phyloP scores from a whole-genome alignment of 1,139 yeast species.

The Nakaseomyces nivariensis region DNA sequence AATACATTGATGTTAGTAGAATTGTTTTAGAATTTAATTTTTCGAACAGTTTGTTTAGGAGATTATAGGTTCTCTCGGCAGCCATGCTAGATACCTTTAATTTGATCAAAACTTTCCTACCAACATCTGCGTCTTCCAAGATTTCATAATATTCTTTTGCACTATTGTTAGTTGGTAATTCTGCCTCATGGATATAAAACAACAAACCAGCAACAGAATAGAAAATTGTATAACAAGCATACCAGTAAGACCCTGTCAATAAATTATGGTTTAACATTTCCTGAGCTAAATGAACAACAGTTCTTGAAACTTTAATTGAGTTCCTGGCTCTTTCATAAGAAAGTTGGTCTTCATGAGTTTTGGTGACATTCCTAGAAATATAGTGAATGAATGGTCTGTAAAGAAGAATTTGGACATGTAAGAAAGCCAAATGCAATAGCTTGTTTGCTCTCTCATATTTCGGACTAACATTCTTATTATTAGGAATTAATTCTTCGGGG shows the following conservation, averaged over 20 bases:
- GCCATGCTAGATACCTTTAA: conserved; percentile 69
- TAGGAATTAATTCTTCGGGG: conserved; percentile 68
- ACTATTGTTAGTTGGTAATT: conserved; percentile 46
- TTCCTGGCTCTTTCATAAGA: conserved; percentile 68
- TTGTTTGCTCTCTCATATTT: conserved; percentile 69
- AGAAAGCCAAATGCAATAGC: conserved; percentile 63
- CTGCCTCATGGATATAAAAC: conserved; percentile 70
- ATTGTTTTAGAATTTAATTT: conserved; percentile 44
- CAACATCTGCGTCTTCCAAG: conserved; percentile 69
- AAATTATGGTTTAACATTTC: conserved; percentile 69
- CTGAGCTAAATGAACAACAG: conserved; percentile 74
- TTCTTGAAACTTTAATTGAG: conserved; percentile 76
- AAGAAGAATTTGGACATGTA: conserved; percentile 75
- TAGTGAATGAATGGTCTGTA: conserved; percentile 91
- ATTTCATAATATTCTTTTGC: conserved; percentile 50
- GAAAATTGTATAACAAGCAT: conserved; percentile 83
- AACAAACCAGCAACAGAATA: conserved; percentile 83
- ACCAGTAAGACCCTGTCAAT: conserved; percentile 87
- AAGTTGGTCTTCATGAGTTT: conserved; percentile 37
- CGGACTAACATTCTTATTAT: conserved; percentile 45
- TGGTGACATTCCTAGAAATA: conserved; percentile 35
- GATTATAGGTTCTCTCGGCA: conserved; percentile 69
- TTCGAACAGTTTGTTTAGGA: conserved; percentile 71
- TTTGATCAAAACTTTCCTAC: conserved; percentile 61
- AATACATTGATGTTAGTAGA: conserved; percentile 8